These are phyloP conservation scores for Podospora pseudocomata DNA, from an alignment of 495 filamentous ascomycete genomes.

Conservation along the genomic window DNA sequence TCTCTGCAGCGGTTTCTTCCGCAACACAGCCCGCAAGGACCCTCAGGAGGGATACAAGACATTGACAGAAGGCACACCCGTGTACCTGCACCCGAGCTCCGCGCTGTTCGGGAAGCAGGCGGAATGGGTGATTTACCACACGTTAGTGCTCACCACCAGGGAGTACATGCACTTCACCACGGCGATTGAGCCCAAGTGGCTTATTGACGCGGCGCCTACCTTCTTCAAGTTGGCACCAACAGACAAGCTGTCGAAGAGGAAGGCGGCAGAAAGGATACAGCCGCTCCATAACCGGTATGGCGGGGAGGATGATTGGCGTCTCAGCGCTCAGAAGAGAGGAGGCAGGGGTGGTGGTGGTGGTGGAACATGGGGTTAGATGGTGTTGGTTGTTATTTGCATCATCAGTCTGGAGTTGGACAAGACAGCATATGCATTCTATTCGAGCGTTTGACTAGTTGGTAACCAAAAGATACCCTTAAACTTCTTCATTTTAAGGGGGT, in stretches of 20 bases:
- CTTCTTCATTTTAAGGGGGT: not conserved
- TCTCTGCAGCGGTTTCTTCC: constrained; percentile 90
- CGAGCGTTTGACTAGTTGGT: not conserved
- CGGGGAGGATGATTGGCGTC: constrained; percentile 86
- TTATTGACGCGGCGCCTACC: constrained; percentile 88
- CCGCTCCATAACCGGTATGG: constrained; percentile 88
- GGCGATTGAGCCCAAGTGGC: constrained; percentile 86
- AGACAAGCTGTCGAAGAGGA: constrained; percentile 81
- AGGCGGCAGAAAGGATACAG: constrained; percentile 91
- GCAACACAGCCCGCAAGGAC: constrained; percentile 91
- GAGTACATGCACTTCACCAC: constrained; percentile 97
- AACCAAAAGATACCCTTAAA: not conserved
- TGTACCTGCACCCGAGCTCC: constrained; percentile 86
- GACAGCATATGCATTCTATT: not conserved
- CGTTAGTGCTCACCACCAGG: constrained; percentile 83
- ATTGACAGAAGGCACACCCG: constrained; percentile 87
- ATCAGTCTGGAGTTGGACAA: not conserved
- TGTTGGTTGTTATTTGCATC: not conserved
- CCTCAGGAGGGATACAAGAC: constrained; percentile 97
- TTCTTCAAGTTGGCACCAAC: constrained; percentile 98
- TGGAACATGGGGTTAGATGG: constrained; percentile 77
- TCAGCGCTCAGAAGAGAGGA: constrained; percentile 82
- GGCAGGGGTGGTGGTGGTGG: constrained; percentile 88
- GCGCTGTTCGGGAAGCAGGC: constrained; percentile 93
- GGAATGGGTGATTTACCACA: constrained; percentile 93